Conservation (phyloP, 345 rosid species). For the Excoecaria agallocha region DNA sequence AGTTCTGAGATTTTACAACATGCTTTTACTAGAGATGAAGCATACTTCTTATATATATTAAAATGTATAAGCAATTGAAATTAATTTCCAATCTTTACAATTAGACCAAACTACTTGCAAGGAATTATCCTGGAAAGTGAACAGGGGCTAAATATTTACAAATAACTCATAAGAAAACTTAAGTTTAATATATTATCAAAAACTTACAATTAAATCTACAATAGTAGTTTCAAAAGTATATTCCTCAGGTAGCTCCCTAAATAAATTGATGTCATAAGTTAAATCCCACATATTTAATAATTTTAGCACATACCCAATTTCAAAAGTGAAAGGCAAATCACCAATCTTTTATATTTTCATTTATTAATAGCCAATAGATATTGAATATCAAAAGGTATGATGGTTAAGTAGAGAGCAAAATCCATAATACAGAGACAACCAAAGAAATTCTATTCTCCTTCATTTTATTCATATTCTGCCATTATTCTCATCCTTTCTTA, state of each 20-base stretch:
- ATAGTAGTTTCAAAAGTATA: conserved; percentile 66
- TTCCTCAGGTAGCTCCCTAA: conserved; percentile 58
- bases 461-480: too few species aligned
- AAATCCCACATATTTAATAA: conserved; percentile 86
- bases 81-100: conserved; percentile 37
- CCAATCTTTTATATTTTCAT: neutral
- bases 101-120: conserved; percentile 73
- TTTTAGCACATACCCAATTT: too few species aligned
- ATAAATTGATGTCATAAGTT: conserved; percentile 58
- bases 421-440: neutral
- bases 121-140: conserved; percentile 75
- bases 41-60: neutral
- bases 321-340: too few species aligned
- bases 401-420: neutral
- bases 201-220: conserved; percentile 67
- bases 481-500: neutral
- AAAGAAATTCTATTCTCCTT: too few species aligned
- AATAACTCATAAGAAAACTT: neutral
- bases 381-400: neutral
- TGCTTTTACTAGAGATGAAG: neutral
- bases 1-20: neutral
- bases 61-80: conserved; percentile 3
- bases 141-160: too few species aligned
- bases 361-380: neutral
- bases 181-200: neutral